These are phyloP conservation scores for Neurospora pannonica DNA, from an alignment of 495 filamentous ascomycete genomes.

Conservation along the genomic window DNA sequence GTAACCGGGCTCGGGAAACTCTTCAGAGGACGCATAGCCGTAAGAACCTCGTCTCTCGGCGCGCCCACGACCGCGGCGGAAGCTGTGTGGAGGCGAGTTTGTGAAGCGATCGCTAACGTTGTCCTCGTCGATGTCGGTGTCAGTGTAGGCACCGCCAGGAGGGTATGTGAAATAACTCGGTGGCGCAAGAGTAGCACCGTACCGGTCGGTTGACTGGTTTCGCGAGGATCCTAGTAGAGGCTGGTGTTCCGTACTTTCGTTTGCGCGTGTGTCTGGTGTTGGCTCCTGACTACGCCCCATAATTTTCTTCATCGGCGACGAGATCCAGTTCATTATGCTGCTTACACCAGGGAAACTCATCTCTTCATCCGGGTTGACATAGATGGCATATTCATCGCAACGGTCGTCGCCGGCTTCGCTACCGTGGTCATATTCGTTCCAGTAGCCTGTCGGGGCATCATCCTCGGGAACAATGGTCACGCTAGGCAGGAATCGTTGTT, in stretches of 20 bases:
- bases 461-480: conserved; percentile 10
- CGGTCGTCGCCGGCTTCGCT: conserved; percentile 40
- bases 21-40: conserved; percentile 20
- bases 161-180: conserved; percentile 13
- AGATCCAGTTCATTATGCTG: conserved; percentile 31
- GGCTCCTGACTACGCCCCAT: conserved; percentile 10
- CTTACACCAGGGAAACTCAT: conserved; percentile 38
- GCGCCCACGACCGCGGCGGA: conserved; percentile 17
- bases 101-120: conserved; percentile 13
- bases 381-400: conserved; percentile 43
- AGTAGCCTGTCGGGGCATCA: conserved; percentile 32
- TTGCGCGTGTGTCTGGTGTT: neutral
- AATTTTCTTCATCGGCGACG: conserved; percentile 34
- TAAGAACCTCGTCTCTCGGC: conserved; percentile 13
- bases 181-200: neutral
- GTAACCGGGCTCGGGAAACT: conserved; percentile 31
- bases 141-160: conserved; percentile 6
- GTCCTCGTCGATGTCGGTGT: conserved; percentile 22
- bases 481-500: conserved; percentile 6
- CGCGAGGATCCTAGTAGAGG: conserved; percentile 25
- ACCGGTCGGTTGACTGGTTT: neutral
- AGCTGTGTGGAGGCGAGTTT: conserved; percentile 2
- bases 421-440: conserved; percentile 59
- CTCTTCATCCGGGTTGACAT: conserved; percentile 44
- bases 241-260: conserved; percentile 15